phyloP scores from a whole-genome alignment of 768 basidiomycete genomes.

The Boletus edulis region DNA sequence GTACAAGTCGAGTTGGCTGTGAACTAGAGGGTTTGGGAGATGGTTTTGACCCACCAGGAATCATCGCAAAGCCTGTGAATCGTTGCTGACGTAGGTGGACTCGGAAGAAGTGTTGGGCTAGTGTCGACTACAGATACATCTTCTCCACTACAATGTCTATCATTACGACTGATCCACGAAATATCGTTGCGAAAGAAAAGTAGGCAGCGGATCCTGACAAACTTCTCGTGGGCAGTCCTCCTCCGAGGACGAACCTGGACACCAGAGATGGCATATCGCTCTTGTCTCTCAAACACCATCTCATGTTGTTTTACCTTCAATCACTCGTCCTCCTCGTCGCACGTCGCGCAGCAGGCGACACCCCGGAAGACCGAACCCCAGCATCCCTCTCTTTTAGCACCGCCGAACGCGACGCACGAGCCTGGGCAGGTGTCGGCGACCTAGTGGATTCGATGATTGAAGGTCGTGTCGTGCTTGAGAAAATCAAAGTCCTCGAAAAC shows the following conservation, averaged over 20 bases:
- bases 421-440: conserved; percentile 64
- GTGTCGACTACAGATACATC: too few relatives aligned
- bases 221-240: too few relatives aligned
- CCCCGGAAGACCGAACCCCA: conserved; percentile 49
- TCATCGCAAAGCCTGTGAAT: too few relatives aligned
- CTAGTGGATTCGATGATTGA: conserved; percentile 79
- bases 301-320: conserved; percentile 83
- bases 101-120: too few relatives aligned
- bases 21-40: too few relatives aligned
- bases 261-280: conserved; percentile 85
- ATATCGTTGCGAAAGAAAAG: conserved; percentile 39
- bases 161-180: conserved; percentile 19
- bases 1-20: too few relatives aligned
- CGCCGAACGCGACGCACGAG: conserved; percentile 51
- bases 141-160: background rate
- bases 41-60: too few relatives aligned
- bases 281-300: conserved; percentile 81
- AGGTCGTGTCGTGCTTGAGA: conserved; percentile 82
- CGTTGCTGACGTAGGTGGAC: too few relatives aligned
- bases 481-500: conserved; percentile 77
- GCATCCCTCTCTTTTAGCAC: conserved; percentile 53
- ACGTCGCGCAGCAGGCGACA: conserved; percentile 67
- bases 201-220: too few relatives aligned
- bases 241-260: conserved; percentile 40
- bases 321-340: conserved; percentile 72